Base-by-base conservation (phyloP, 2,329 filamentous ascomycete species). In the Stenocarpella maydis region DNA sequence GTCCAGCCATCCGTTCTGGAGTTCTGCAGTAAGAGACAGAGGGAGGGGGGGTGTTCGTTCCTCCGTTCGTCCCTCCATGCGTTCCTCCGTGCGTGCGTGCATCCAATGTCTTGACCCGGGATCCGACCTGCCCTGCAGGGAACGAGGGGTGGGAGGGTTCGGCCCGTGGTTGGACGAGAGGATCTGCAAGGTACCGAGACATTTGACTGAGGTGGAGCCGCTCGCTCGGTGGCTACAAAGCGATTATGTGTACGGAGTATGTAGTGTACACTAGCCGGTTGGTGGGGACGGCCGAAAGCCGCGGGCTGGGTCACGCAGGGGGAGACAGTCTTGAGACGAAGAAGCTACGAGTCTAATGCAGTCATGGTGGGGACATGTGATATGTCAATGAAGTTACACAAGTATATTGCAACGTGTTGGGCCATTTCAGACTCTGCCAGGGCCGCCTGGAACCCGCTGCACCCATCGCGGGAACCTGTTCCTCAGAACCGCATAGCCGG, bases 111-210 rank as follows among this genome's bases (percentile, higher is more conserved):
- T 45, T 63, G 28, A 63, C 43, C 58, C 58, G 58, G 58, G 41
- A 63, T 34, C 58, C 58, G 58, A 63, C 52, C 41, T 67, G 43
- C 53, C 39, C 26, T 53, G 63, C 55, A 61, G 55, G 52, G 58
- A 63, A 63, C 58, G 41, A 24, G 26, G 37, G 67, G 61, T 65
- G 67, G 34, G 39, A 53, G 52, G 63, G 68, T 26, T 41, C 34
- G 53, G 45, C n/a, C 45, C 45, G 37, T 53, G 52, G 43, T 69
- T 69, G 67, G 67, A 65, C 34, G 45, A 34, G 15, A 66, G 8
- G 39, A 67, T 69, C 45, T 60, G 68, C 63, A 69, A 60, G 68
- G 52, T 17, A 67, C 63, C 21, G 47, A 47, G 34, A 31, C 43
- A 47, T 47, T 24, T 50, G n/a, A n/a, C 37, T 45, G 63, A 34